Base-by-base conservation (phyloP, 73 alveolate species). In the Symbiodinium natans region DNA sequence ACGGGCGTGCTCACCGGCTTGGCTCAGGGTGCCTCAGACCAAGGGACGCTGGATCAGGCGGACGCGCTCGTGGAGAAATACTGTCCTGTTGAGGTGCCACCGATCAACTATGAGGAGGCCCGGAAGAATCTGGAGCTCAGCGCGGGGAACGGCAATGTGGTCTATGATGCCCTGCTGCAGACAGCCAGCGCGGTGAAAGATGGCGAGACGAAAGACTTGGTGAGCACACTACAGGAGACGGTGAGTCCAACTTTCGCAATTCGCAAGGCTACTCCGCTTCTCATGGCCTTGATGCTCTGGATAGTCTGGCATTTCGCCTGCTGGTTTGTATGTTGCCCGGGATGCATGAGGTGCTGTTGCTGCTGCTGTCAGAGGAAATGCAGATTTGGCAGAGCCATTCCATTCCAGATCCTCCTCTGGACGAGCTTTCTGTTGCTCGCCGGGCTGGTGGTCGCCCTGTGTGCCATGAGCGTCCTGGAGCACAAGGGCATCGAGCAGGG, bases 261-360 rank as follows among this genome's bases (percentile, higher is more conserved):
- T 33, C 40, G 84, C 25, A n/a, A 73, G 41, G 84, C 84, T 2
- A 33, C 41, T 4, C 84, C 84, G 25, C 40, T 73, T 34, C 23
- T 73, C n/a, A n/a, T 73, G 40, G 40, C 84, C 1, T 11, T 73
- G 9, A 11, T 73, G 43, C 84, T 73, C 31, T 34, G 40, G 84
- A 29, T n/a, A 7, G 41, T 73, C 23, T 73, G 84, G 84, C 84
- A n/a, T 34, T 73, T 73, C 41, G 84, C 43, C 23, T 73, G 84
- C 27, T 73, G 84, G 84, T 73, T 73, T 27, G 25, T 73, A 34
- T 63, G 77, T 27, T 73, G 84, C 41, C 84, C 84, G 9, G 15
- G 84, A 25, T 73, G 84, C 84, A 73, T 34, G 84, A n/a, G 84
- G 29, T 33, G 41, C 41, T 73, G 84, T 34, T 73, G 84, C 84